These are phyloP conservation scores for Chaetomium sp. DNA, from an alignment of 2,329 filamentous ascomycete genomes.

Conservation along the genomic window DNA sequence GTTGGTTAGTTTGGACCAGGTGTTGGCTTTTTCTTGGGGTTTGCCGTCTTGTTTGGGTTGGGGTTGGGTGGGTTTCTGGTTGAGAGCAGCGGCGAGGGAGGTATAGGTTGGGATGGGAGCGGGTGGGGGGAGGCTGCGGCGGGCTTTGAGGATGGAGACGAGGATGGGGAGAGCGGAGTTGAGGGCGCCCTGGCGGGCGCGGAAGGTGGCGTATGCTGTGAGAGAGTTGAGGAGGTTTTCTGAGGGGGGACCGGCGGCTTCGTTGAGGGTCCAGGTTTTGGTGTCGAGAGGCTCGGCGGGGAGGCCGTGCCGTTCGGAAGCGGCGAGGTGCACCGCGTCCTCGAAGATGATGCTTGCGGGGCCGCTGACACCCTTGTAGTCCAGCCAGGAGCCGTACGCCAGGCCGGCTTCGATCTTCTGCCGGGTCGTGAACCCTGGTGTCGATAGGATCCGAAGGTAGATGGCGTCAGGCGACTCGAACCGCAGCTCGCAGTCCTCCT, in stretches of 20 bases:
- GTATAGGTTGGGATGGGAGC: background rate
- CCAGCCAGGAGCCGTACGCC: slow-evolving; percentile 81
- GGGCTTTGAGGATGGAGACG: slow-evolving; percentile 78
- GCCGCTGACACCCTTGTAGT: slow-evolving; percentile 69
- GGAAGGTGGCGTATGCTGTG: slow-evolving; percentile 77
- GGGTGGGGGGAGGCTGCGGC: slow-evolving; percentile 57
- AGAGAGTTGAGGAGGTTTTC: slow-evolving; percentile 73
- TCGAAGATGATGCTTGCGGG: slow-evolving; percentile 72
- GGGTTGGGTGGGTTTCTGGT: slow-evolving; percentile 20
- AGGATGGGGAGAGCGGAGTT: slow-evolving; percentile 77
- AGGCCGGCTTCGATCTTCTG: slow-evolving; percentile 82
- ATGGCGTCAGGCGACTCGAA: slow-evolving; percentile 72
- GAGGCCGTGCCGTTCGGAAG: slow-evolving; percentile 54
- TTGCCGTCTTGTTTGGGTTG: background rate
- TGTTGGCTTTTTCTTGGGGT: background rate
- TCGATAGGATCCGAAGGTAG: slow-evolving; percentile 81
- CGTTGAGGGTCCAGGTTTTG: slow-evolving; percentile 65
- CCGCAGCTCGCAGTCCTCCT: slow-evolving; percentile 73
- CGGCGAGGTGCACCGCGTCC: slow-evolving; percentile 76
- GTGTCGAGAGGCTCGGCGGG: slow-evolving; percentile 52
- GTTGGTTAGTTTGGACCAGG: slow-evolving; percentile 35
- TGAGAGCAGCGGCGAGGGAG: slow-evolving; percentile 36
- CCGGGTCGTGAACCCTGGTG: slow-evolving; percentile 73
- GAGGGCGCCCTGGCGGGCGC: slow-evolving; percentile 69
- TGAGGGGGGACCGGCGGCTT: slow-evolving; percentile 61